These are phyloP conservation scores for Saitoella complicata DNA, from an alignment of 805 yeast species.

Conservation along the genomic window DNA sequence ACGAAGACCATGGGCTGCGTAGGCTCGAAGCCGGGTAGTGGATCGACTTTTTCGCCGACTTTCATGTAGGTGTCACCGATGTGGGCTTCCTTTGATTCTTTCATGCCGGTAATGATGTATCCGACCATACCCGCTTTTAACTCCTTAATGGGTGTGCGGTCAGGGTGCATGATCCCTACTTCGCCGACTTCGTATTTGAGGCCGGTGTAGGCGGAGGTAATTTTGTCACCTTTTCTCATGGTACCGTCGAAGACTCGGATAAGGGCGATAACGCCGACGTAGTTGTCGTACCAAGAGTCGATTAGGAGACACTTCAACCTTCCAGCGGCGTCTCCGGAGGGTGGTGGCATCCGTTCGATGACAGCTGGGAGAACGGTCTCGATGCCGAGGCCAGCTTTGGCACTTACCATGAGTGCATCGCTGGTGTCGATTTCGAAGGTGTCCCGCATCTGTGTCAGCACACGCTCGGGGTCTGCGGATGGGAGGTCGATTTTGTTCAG, in stretches of 20 bases:
- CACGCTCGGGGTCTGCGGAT: constrained; percentile 66
- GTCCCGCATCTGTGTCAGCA: constrained; percentile 68
- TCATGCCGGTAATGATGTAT: constrained; percentile 89
- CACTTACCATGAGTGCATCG: constrained; percentile 72
- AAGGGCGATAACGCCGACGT: constrained; percentile 75
- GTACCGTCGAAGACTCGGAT: constrained; percentile 75
- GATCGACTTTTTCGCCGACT: constrained; percentile 36
- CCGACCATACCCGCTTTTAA: constrained; percentile 88
- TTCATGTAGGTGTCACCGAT: constrained; percentile 82
- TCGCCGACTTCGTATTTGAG: constrained; percentile 76
- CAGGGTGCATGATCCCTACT: constrained; percentile 92
- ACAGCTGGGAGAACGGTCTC: constrained; percentile 66
- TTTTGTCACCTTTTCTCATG: constrained; percentile 55
- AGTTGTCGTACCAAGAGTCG: constrained; percentile 96
- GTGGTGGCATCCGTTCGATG: constrained; percentile 66
- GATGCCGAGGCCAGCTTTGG: constrained; percentile 78
- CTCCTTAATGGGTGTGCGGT: constrained; percentile 44
- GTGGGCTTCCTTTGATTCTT: constrained; percentile 65
- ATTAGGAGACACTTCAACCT: constrained; percentile 67
- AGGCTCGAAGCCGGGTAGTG: constrained; percentile 89
- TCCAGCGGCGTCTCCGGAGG: constrained; percentile 34
- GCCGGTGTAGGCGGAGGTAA: constrained; percentile 61
- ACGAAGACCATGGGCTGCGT: constrained; percentile 95
- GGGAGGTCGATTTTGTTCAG: constrained; percentile 84
- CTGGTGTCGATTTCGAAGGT: constrained; percentile 65